phyloP scores from a whole-genome alignment of 2,329 filamentous ascomycete species.

The Thelonectria blattea region DNA sequence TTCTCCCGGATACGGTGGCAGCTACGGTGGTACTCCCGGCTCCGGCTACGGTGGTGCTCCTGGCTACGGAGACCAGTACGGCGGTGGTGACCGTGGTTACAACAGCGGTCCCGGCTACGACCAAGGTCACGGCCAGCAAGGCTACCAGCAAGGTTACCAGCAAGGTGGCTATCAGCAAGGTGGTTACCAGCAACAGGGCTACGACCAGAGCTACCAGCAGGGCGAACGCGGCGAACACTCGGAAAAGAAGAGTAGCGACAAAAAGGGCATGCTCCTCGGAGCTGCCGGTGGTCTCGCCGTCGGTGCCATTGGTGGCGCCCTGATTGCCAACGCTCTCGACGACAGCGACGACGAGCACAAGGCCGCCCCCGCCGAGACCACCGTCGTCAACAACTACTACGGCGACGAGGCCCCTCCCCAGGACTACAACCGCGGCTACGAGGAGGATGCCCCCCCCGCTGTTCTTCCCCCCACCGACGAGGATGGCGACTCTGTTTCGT shows the following conservation, averaged over 20 bases:
- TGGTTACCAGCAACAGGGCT: slow-evolving; percentile 21
- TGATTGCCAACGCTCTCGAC: slow-evolving; percentile 60
- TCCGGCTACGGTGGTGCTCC: slow-evolving; percentile 16
- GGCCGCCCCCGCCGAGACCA: slow-evolving; percentile 3
- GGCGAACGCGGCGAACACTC: slow-evolving; percentile 29
- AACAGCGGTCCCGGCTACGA: slow-evolving; percentile 14
- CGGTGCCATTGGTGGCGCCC: slow-evolving; percentile 62
- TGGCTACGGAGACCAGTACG: slow-evolving; percentile 26
- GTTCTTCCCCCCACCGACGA: slow-evolving; percentile 47
- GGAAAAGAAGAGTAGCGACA: slow-evolving; percentile 52
- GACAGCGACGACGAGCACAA: slow-evolving; percentile 34
- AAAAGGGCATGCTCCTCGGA: slow-evolving; percentile 62
- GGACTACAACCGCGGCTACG: slow-evolving; percentile 28
- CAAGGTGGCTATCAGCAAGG: slow-evolving; percentile 2
- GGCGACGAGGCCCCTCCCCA: slow-evolving; percentile 1
- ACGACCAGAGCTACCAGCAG: slow-evolving; percentile 25
- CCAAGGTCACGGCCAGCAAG: slow-evolving; percentile 17
- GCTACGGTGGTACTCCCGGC: slow-evolving; percentile 14
- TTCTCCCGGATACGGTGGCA: slow-evolving; percentile 16
- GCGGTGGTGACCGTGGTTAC: slow-evolving; percentile 9
- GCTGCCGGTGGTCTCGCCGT: slow-evolving; percentile 65
- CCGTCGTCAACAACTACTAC: slow-evolving; percentile 17
- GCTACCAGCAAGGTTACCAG: neutral
- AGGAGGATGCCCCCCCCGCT: slow-evolving; percentile 38
- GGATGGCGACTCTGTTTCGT: slow-evolving; percentile 50